Evolutionary conservation across 441 rosid genomes (phyloP), one percentile per base, ranked within the genome.

Genomic region (Euphorbia celastroides): DNA sequence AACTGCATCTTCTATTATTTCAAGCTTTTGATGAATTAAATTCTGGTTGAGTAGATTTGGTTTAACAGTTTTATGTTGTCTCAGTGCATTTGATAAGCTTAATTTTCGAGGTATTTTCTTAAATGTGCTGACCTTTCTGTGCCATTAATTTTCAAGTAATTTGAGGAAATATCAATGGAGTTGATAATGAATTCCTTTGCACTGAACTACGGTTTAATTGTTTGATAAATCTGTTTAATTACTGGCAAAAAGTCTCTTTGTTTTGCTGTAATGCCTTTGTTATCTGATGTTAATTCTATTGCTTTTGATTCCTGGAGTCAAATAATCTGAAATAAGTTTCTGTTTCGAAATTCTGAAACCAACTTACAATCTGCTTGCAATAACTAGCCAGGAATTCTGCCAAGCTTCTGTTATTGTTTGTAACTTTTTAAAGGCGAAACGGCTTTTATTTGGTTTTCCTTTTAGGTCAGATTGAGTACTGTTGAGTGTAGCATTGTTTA

Each of bases 101-200:
- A 56, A 34, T 34, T 63, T n/a, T 67, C 60, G 46, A 26, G 67
- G 41, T 41, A 20, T 57, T 66, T 75, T 55, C 59, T 28, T 57
- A 11, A 66, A 36, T 50, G n/a, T 48, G 72, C 62, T 68, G n/a
- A 34, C 30, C 23, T 56, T 58, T 51, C n/a, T 22, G 64, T n/a
- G 22, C 16, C 20, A 34, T 34, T 3, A 9, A 34, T 34, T 34
- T 34, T 34, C 4, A 34, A 9, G 38, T 34, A 34, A 34, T 34
- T 34, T 34, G 38, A 34, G 38, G 38, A 34, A 34, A 34, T 34
- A 14, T 38, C 12, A 38, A 38, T 38, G 5, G 5, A 38, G 44
- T 38, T 7, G 44, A 38, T 38, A 38, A 38, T 38, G 44, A 2
- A 9, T 38, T 3, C 12, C 7, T 38, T 3, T 2, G 3, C 16